phyloP scores from a whole-genome alignment of 257 asterid species.

The Solanum clarkiae region DNA sequence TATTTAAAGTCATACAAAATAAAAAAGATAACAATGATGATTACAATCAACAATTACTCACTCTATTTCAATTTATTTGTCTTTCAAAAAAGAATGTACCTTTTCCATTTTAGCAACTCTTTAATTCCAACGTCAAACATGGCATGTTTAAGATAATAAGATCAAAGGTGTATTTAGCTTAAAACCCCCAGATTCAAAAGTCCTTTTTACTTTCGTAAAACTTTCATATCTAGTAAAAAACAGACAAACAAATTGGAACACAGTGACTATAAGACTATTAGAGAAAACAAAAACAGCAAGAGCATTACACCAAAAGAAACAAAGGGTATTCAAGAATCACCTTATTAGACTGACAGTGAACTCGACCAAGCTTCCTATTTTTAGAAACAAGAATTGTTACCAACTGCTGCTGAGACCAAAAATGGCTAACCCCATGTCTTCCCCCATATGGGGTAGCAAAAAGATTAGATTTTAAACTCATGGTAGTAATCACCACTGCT shows the following conservation, averaged over 20 bases:
- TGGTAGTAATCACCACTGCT: background rate
- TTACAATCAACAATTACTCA: background rate
- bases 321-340: constrained; percentile 5
- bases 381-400: constrained; percentile 2
- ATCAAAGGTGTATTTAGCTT: too few relatives aligned
- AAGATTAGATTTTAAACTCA: constrained; percentile 19
- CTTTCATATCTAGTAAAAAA: too few relatives aligned
- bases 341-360: constrained; percentile 38
- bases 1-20: too few relatives aligned
- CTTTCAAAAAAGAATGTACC: too few relatives aligned
- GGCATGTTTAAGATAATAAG: too few relatives aligned
- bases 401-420: constrained; percentile 5
- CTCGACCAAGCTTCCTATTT: constrained; percentile 12
- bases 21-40: background rate
- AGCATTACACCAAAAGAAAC: background rate
- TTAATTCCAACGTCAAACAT: too few relatives aligned
- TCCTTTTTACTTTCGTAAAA: too few relatives aligned
- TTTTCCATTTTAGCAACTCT: too few relatives aligned
- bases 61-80: too few relatives aligned
- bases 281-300: background rate
- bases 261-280: background rate
- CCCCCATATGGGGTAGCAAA: constrained; percentile 6
- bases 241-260: too few relatives aligned
- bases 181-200: too few relatives aligned
- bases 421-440: background rate